Evolutionary conservation across 2,329 filamentous ascomycete genomes (phyloP).

Genomic region (Fusarium lateritium): DNA sequence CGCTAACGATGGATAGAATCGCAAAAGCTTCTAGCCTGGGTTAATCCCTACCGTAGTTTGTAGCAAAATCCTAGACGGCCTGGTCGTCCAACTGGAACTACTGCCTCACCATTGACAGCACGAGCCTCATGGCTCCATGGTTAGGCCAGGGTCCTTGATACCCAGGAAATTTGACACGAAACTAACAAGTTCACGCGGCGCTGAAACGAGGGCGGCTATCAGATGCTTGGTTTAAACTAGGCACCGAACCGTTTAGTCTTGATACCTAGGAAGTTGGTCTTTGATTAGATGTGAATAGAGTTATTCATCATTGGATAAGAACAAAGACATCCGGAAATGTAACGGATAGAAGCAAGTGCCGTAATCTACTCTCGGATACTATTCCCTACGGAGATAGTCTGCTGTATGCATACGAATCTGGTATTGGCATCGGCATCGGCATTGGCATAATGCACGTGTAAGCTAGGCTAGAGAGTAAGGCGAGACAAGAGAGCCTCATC

Average conservation of each 20-base stretch:
- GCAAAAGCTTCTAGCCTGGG: conserved; percentile 11
- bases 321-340: conserved; percentile 6
- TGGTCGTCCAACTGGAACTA: conserved; percentile 23
- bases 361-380: neutral
- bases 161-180: conserved; percentile 31
- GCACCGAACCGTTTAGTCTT: neutral
- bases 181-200: conserved; percentile 22
- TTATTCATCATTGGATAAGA: neutral
- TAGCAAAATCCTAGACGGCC: conserved; percentile 1
- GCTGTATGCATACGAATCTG: no score
- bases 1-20: conserved; percentile 4
- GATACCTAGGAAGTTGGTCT: neutral
- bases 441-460: conserved; percentile 1
- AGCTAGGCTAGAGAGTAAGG: neutral
- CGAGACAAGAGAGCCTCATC: conserved; percentile 12
- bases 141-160: conserved; percentile 1
- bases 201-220: conserved; percentile 38
- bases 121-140: conserved; percentile 28
- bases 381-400: neutral
- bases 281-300: neutral
- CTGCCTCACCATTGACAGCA: conserved; percentile 45
- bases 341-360: neutral
- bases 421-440: neutral
- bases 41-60: conserved; percentile 4
- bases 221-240: neutral